Percentiles rank a stretch among this genome's conserved stretches.
Conservation (phyloP, 2,329 filamentous ascomycete species). For the Aspergillus sp. region DNA sequence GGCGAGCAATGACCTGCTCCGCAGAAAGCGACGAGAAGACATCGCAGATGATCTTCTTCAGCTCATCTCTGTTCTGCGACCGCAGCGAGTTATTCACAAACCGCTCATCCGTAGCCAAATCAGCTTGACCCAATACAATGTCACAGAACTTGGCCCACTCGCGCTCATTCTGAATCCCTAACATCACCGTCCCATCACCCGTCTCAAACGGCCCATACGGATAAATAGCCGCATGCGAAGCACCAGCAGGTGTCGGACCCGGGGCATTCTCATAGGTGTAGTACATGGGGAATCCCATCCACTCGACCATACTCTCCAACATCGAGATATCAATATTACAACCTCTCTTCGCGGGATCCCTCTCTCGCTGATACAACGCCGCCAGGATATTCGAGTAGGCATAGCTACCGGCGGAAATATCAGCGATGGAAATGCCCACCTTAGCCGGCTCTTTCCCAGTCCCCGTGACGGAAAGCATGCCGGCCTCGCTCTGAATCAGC, state of each 20-base stretch:
- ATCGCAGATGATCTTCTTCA: slow-evolving; percentile 50
- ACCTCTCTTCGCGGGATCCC: slow-evolving; percentile 47
- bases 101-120: slow-evolving; percentile 48
- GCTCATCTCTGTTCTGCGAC: slow-evolving; percentile 49
- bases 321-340: slow-evolving; percentile 58
- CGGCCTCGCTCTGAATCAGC: slow-evolving; percentile 58
- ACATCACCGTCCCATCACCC: slow-evolving; percentile 54
- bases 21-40: slow-evolving; percentile 45
- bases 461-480: slow-evolving; percentile 55
- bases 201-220: slow-evolving; percentile 59
- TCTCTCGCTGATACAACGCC: slow-evolving; percentile 52
- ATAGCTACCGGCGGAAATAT: slow-evolving; percentile 57
- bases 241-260: slow-evolving; percentile 50
- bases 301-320: slow-evolving; percentile 61
- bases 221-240: slow-evolving; percentile 58
- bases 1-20: slow-evolving; percentile 43
- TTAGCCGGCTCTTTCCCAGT: slow-evolving; percentile 48
- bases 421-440: slow-evolving; percentile 57
- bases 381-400: slow-evolving; percentile 56
- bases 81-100: slow-evolving; percentile 53
- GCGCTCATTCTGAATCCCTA: slow-evolving; percentile 60
- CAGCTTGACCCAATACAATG: slow-evolving; percentile 47
- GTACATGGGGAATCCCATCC: slow-evolving; percentile 61
- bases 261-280: slow-evolving; percentile 53
- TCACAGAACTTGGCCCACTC: slow-evolving; percentile 56